These are phyloP conservation scores for Zoysia matrella DNA, from an alignment of 202 grass and related monocot species.

Conservation along the genomic window DNA sequence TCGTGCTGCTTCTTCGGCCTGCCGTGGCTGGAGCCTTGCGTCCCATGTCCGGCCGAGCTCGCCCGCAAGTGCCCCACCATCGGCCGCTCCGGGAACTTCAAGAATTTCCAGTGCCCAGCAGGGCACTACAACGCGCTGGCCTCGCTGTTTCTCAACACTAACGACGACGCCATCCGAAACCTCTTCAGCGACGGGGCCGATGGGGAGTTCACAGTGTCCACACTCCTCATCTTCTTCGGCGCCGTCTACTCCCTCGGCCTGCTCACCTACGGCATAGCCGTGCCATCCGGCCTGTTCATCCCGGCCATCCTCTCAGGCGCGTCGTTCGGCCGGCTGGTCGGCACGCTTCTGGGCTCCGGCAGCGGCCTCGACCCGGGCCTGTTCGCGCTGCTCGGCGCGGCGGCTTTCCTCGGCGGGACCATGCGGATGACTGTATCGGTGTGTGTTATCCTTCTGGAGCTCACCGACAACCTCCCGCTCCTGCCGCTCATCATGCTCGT, in stretches of 20 bases:
- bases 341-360: conserved; percentile 27
- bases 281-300: conserved; percentile 67
- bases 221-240: conserved; percentile 52
- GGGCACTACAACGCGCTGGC: conserved; percentile 65
- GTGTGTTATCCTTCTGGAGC: conserved; percentile 72
- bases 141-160: conserved; percentile 67
- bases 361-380: conserved; percentile 50
- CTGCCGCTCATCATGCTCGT: conserved; percentile 71
- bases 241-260: conserved; percentile 52
- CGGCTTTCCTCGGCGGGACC: conserved; percentile 57
- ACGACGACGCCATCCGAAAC: conserved; percentile 72
- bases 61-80: conserved; percentile 47
- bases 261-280: conserved; percentile 61
- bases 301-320: conserved; percentile 53
- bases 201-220: conserved; percentile 47
- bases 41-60: conserved; percentile 43
- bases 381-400: conserved; percentile 55
- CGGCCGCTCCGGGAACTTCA: conserved; percentile 65
- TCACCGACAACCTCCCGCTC: conserved; percentile 61
- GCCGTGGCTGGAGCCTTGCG: conserved; percentile 47
- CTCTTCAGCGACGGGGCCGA: conserved; percentile 54
- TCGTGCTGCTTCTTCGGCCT: conserved; percentile 62
- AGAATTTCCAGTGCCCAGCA: conserved; percentile 55
- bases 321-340: conserved; percentile 47
- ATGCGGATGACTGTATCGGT: conserved; percentile 75